Conservation (phyloP, 2,329 filamentous ascomycete genomes). For the Cladosporium velox region DNA sequence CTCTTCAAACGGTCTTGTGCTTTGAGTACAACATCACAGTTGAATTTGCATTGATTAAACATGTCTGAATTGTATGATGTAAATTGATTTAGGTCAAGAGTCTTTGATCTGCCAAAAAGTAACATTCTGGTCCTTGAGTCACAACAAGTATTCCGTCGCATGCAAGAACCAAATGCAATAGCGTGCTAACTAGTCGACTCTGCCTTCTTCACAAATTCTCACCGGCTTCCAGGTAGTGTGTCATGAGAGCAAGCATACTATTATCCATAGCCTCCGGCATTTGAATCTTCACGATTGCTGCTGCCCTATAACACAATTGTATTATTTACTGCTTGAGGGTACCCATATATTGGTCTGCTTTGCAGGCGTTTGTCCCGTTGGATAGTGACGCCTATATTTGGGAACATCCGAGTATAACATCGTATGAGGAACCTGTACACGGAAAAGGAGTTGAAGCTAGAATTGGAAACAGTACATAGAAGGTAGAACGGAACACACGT, state of each 20-base stretch:
- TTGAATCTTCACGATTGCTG: background rate
- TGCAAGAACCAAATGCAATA: background rate
- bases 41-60: background rate
- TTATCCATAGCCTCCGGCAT: background rate
- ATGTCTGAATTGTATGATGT: background rate
- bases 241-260: background rate
- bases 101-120: background rate
- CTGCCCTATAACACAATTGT: background rate
- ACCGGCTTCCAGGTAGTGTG: background rate
- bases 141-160: background rate
- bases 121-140: background rate
- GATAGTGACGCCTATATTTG: background rate
- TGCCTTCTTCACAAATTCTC: background rate
- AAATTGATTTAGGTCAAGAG: background rate
- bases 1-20: background rate
- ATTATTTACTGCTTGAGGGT: background rate
- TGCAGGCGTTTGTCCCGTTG: background rate
- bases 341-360: background rate
- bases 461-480: background rate
- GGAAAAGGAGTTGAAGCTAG: background rate
- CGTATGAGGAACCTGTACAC: background rate
- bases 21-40: background rate
- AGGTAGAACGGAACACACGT: background rate
- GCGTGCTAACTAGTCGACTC: background rate
- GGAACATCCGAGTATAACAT: background rate